Evolutionary conservation across 257 asterid genomes (phyloP).

Genomic region (Solanum piurae): DNA sequence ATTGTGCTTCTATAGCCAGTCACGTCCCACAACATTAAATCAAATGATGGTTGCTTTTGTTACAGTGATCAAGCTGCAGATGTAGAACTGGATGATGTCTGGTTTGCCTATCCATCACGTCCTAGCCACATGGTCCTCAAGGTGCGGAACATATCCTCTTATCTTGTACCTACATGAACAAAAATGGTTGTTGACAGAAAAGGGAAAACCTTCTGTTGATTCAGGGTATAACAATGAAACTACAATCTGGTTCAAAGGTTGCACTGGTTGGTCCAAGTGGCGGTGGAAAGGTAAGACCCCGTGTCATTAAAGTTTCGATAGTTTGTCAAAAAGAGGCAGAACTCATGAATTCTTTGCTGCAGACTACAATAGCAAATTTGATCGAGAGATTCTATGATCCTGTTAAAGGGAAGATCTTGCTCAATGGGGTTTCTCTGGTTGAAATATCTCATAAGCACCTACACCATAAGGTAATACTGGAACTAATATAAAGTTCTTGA

Average conservation of each 20-base stretch:
- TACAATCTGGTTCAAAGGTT: slow-evolving; percentile 68
- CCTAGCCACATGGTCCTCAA: slow-evolving; percentile 71
- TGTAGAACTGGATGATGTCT: slow-evolving; percentile 70
- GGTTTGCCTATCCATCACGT: slow-evolving; percentile 93
- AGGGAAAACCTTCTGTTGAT: not conserved
- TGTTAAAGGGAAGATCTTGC: slow-evolving; percentile 44
- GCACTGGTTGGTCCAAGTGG: slow-evolving; percentile 95
- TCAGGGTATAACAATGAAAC: slow-evolving; percentile 62
- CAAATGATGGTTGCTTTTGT: not conserved
- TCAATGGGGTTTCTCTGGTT: slow-evolving; percentile 65
- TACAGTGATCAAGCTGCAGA: slow-evolving; percentile 66
- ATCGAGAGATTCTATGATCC: slow-evolving; percentile 88
- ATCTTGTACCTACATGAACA: not conserved
- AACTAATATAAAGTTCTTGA: not conserved
- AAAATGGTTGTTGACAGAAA: not conserved
- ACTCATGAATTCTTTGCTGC: slow-evolving; percentile 14
- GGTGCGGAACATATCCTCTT: slow-evolving; percentile 30
- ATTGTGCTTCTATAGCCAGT: not conserved
- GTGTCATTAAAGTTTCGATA: not conserved
- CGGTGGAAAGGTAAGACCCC: slow-evolving; percentile 65
- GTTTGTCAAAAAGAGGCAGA: not conserved
- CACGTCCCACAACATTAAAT: not conserved
- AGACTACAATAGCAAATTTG: slow-evolving; percentile 89
- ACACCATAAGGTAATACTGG: slow-evolving; percentile 55
- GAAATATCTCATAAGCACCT: slow-evolving; percentile 66